These are phyloP conservation scores for Erigeron canadensis DNA, from an alignment of 129 eudicot species.

Conservation along the genomic window DNA sequence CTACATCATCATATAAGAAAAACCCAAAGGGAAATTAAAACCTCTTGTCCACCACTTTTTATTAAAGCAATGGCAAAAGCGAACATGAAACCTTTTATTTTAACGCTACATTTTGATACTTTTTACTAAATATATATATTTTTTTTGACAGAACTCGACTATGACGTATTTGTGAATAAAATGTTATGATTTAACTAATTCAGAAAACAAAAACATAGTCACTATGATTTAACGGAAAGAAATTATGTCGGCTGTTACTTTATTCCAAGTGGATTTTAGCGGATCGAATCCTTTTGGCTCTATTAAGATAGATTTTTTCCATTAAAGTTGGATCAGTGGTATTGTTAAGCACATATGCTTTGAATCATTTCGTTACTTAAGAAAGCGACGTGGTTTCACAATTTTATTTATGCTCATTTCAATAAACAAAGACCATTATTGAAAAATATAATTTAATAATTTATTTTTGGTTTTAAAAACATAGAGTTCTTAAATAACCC, in stretches of 20 bases:
- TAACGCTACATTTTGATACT: too few relatives aligned
- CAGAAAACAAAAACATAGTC: too few relatives aligned
- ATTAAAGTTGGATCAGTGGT: conserved; percentile 13
- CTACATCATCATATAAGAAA: too few relatives aligned
- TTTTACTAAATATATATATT: too few relatives aligned
- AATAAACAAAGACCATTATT: neutral
- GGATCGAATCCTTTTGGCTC: neutral
- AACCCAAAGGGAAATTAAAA: too few relatives aligned
- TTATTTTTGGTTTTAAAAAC: conserved; percentile 2
- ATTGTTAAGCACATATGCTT: conserved; percentile 14
- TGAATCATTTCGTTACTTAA: conserved; percentile 6
- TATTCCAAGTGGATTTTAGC: neutral
- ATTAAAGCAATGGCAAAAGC: too few relatives aligned
- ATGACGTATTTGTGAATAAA: too few relatives aligned
- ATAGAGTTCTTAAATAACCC: too few relatives aligned
- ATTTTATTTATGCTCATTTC: neutral
- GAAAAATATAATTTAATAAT: neutral
- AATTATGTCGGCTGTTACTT: neutral
- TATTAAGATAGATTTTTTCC: neutral
- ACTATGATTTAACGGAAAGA: neutral
- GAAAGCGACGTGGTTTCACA: neutral
- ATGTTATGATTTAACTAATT: too few relatives aligned
- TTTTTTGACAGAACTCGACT: too few relatives aligned
- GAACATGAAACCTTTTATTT: too few relatives aligned
- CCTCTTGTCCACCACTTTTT: too few relatives aligned